phyloP scores from a whole-genome alignment of 805 yeast genomes.

The Starmerella etchellsii region DNA sequence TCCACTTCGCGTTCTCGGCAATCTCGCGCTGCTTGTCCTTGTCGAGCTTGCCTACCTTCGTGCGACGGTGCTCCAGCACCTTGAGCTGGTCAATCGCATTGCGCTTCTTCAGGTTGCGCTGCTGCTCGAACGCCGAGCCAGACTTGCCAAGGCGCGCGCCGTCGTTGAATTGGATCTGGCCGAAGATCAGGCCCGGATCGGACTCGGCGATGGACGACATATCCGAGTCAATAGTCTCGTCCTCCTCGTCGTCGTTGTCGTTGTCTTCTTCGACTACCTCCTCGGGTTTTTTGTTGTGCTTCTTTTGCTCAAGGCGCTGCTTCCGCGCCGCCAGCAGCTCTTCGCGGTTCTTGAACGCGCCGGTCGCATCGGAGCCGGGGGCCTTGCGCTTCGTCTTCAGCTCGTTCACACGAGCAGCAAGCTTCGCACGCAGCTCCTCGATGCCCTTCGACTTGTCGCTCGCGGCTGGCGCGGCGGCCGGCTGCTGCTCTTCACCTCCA shows the following conservation, averaged over 20 bases:
- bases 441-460: slow-evolving; percentile 29
- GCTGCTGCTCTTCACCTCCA: not conserved
- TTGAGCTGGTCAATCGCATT: slow-evolving; percentile 86
- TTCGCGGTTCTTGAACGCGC: slow-evolving; percentile 62
- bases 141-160: slow-evolving; percentile 73
- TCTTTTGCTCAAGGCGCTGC: slow-evolving; percentile 31
- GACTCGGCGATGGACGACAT: slow-evolving; percentile 19
- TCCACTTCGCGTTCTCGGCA: slow-evolving; percentile 74
- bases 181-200: slow-evolving; percentile 37
- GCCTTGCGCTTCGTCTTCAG: slow-evolving; percentile 80
- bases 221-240: slow-evolving; percentile 23
- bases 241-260: slow-evolving; percentile 28
- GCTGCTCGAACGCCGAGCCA: slow-evolving; percentile 38
- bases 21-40: slow-evolving; percentile 45
- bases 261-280: slow-evolving; percentile 32
- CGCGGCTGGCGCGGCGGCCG: not conserved
- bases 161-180: slow-evolving; percentile 69
- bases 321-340: slow-evolving; percentile 33
- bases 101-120: slow-evolving; percentile 40
- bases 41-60: slow-evolving; percentile 45
- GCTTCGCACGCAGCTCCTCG: slow-evolving; percentile 59
- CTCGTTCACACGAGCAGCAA: slow-evolving; percentile 56
- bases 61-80: slow-evolving; percentile 61
- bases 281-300: slow-evolving; percentile 18
- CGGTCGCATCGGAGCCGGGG: slow-evolving; percentile 66